A percentile compares a stretch with the other conserved stretches of the same genome.
phyloP scores from a whole-genome alignment of 176 grass and related monocot genomes.

The Guadua angustifolia region DNA sequence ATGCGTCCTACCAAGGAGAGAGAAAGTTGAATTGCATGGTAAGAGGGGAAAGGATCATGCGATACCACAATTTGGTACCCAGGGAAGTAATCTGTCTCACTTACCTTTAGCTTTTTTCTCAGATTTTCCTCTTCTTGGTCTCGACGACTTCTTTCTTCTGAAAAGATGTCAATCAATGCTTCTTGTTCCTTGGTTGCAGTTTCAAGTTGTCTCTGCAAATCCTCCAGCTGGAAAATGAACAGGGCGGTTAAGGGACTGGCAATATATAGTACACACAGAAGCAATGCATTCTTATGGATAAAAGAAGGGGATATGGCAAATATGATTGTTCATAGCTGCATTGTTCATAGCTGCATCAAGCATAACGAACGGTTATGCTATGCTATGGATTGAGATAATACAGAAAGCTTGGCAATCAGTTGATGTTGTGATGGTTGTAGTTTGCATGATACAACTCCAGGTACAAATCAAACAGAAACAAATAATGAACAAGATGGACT shows the following conservation, averaged over 20 bases:
- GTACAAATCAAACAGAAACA: slow-evolving; percentile 14
- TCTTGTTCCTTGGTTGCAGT: slow-evolving; percentile 83
- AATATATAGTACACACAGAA: background rate
- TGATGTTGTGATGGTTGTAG: background rate
- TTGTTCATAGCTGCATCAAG: background rate
- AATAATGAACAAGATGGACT: background rate
- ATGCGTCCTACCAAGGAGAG: slow-evolving; percentile 61
- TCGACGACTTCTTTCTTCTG: slow-evolving; percentile 85
- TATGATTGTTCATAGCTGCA: background rate
- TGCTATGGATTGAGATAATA: background rate
- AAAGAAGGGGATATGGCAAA: background rate
- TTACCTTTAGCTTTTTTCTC: slow-evolving; percentile 87
- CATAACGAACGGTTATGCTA: background rate
- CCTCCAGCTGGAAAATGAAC: slow-evolving; percentile 71
- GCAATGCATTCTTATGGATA: background rate
- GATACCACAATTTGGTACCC: background rate
- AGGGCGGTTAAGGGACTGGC: background rate
- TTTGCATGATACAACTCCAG: background rate
- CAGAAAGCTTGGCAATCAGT: background rate
- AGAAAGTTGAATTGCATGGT: background rate
- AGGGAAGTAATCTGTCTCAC: background rate
- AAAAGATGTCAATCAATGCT: slow-evolving; percentile 87
- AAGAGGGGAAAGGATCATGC: background rate
- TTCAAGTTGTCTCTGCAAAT: slow-evolving; percentile 70
- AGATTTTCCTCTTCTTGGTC: slow-evolving; percentile 81